Base-by-base conservation (phyloP, 352 stramenopile genomes). In the Blastocystis sp. region DNA sequence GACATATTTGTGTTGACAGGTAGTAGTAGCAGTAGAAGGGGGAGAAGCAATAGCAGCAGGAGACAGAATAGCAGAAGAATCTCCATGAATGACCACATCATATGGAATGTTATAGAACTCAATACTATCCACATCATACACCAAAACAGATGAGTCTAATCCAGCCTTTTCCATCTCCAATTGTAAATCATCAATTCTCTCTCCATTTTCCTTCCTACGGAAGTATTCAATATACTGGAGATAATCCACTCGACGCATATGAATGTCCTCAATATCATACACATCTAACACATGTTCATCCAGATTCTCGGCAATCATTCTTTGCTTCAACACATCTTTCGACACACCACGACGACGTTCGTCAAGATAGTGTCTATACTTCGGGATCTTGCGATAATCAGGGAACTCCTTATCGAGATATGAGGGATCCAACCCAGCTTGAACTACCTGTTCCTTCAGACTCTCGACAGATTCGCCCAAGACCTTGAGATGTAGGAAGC, bases 91-190 rank as follows among this genome's bases (percentile, higher is more conserved):
- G 5, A 84, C 40, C 2, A 84, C 44, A 62, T 68, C 27, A 37
- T 84, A 84, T 22, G 73, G 73, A 56, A 84, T 84, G 42, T 84
- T 84, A 44, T 54, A 44, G 44, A 84, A 84, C 51, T 84, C 73
- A 48, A 84, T 84, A 22, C 6, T 68, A 24, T 84, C 68, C 56
- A 68, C 53, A 64, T 84, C 73, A 42, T 68, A 57, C 22, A 66
- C 73, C 7, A 84, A 57, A 17, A 66, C 24, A 30, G 73, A 84
- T 27, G 73, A 35, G 30, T 84, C 73, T 51, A 84, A 69, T 30
- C 73, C 73, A 42, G 58, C 73, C 73, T 84, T 58, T 44, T 84
- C 73, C 73, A 84, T 84, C 53, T 64, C 53, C n/a, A 51, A 7
- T 44, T 33, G 30, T n/a, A 84, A 35, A 54, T 35, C 35, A 54